A percentile compares a stretch with the other conserved stretches of the same genome.
phyloP scores from a whole-genome alignment of 163 green algal species.

The Chlamydomonas reinhardtii region DNA sequence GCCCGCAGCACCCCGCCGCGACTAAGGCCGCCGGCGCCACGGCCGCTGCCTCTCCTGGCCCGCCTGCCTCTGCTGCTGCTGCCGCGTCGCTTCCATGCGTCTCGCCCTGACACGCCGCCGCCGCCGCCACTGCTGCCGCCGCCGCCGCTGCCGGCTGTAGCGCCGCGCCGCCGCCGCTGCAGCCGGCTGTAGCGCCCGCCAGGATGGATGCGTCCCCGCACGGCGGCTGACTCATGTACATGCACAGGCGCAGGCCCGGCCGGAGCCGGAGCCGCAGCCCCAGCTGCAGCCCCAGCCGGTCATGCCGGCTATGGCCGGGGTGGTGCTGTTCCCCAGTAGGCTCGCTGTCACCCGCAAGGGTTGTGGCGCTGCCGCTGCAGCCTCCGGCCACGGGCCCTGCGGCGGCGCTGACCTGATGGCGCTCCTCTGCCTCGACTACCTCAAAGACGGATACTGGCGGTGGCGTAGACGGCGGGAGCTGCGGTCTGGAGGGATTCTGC shows the following conservation, averaged over 20 bases:
- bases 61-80: background rate
- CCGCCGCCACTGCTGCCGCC: too few relatives aligned
- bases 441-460: conserved; percentile 10
- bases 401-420: too few relatives aligned
- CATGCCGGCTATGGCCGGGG: too few relatives aligned
- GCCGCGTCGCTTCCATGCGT: too few relatives aligned
- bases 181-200: background rate
- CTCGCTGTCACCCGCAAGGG: background rate
- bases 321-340: background rate
- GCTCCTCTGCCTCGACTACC: background rate
- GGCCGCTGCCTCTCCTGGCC: background rate
- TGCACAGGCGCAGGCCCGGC: conserved; percentile 75
- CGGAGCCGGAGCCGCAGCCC: conserved; percentile 63
- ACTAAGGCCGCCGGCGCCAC: too few relatives aligned
- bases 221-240: conserved; percentile 87
- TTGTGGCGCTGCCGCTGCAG: too few relatives aligned
- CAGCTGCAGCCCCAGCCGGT: too few relatives aligned
- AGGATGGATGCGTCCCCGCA: conserved; percentile 89
- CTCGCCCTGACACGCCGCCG: too few relatives aligned
- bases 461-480: too few relatives aligned
- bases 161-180: background rate
- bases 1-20: background rate
- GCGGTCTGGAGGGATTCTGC: background rate
- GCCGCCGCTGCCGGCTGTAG: background rate
- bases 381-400: too few relatives aligned